These are phyloP conservation scores for Candida chauliodis DNA, from an alignment of 805 yeast genomes.

Conservation along the genomic window DNA sequence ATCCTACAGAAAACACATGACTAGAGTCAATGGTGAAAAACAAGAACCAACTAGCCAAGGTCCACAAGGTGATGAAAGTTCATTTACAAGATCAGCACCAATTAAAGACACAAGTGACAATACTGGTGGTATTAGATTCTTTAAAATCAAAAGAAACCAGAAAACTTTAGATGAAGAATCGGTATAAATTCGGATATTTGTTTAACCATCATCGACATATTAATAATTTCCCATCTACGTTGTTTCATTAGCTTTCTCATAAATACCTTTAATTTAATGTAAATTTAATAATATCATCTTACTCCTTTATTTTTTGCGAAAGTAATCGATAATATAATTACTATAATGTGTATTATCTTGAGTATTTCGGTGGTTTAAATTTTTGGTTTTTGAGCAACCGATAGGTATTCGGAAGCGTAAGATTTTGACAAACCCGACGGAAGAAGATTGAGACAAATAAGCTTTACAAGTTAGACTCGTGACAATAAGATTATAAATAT, in stretches of 20 bases:
- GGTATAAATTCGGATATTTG: conserved; percentile 25
- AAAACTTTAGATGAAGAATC: conserved; percentile 43
- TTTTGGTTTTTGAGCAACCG: too few relatives aligned
- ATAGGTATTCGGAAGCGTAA: too few relatives aligned
- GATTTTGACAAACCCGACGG: too few relatives aligned
- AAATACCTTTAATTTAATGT: too few relatives aligned
- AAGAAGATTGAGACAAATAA: too few relatives aligned
- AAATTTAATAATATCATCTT: too few relatives aligned
- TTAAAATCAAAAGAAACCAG: conserved; percentile 61
- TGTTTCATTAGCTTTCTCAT: neutral
- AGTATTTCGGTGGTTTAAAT: too few relatives aligned
- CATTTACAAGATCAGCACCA: conserved; percentile 39
- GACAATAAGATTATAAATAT: too few relatives aligned
- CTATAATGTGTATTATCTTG: too few relatives aligned
- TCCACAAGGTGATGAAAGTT: conserved; percentile 16
- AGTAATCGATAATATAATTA: too few relatives aligned
- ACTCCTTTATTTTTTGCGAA: neutral
- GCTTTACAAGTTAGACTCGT: too few relatives aligned
- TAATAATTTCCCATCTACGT: neutral
- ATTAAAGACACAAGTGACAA: conserved; percentile 37
- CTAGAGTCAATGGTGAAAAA: conserved; percentile 29
- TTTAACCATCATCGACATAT: neutral
- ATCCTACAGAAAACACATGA: conserved; percentile 51
- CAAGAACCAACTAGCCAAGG: conserved; percentile 17
- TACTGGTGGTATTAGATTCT: conserved; percentile 66